Base-by-base conservation (phyloP, 2,329 filamentous ascomycete genomes). In the Fusarium anthophilum region DNA sequence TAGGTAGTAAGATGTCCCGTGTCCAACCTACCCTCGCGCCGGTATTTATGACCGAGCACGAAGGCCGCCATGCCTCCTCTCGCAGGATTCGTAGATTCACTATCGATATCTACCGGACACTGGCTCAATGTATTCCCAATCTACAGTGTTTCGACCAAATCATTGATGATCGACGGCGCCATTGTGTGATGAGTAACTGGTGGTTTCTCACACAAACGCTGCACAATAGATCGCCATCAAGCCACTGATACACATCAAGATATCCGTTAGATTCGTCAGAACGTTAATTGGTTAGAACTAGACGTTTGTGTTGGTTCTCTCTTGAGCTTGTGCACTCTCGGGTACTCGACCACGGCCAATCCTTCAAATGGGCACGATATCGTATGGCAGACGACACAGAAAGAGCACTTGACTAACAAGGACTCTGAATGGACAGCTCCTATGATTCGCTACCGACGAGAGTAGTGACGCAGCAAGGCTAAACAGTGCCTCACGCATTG, bases 151-250 rank as follows among this genome's bases (percentile, higher is more conserved):
- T 66, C 41, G n/a, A 26, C 38, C 64, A 28, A 50, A 70, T 70
- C 59, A 66, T 35, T 43, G 41, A 59, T 12, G 37, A 28, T 54
- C 17, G 32, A 20, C 53, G 24, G 47, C 66, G 67, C 59, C 66
- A 60, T 70, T 70, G 66, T 70, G 53, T 60, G 53, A 66, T 70
- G 51, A 39, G 67, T 50, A 70, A 41, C 37, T 45, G 53, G 38
- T 60, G 26, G 53, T 22, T 54, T 54, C 47, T 66, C 38, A 59
- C 60, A 28, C 39, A 43, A 22, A 14, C 41, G 43, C 39, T 48
- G 62, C 35, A 60, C 59, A 70, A 54, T 70, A 65, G 45, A 35
- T 47, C 54, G 47, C 53, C 53, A 66, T 38, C 37, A 70, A 70
- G 59, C 67, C 67, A 70, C 60, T 35, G 51, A 60, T 47, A 70